Conservation (phyloP, 345 rosid species). For the Euphorbia tirucalli region DNA sequence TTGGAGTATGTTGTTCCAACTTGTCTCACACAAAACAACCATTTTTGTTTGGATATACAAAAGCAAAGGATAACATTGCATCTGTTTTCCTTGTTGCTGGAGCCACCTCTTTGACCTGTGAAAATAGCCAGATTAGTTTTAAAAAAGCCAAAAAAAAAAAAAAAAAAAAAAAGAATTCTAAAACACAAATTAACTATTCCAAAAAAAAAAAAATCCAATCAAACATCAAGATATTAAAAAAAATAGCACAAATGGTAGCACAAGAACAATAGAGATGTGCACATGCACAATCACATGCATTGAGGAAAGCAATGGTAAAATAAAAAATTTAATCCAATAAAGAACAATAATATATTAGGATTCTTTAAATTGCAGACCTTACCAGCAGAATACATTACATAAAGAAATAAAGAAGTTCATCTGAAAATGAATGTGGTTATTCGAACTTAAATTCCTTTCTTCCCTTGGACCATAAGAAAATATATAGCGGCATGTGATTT, state of each 20-base stretch:
- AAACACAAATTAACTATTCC: background rate
- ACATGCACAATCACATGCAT: no score
- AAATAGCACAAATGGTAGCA: background rate
- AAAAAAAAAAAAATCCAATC: background rate
- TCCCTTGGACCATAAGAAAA: no score
- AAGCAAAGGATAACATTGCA: constrained; percentile 83
- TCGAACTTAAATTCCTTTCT: no score
- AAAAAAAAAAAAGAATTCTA: no score
- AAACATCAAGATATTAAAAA: background rate
- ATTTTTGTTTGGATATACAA: constrained; percentile 76
- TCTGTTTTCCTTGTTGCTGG: constrained; percentile 86
- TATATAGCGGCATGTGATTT: no score
- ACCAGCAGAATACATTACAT: no score
- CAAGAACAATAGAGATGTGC: no score
- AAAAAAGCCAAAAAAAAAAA: background rate
- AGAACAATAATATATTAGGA: background rate
- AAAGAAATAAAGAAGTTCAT: no score
- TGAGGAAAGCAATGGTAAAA: no score
- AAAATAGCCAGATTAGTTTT: constrained; percentile 5
- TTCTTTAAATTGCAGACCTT: background rate
- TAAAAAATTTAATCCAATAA: no score
- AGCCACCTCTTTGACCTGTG: constrained; percentile 85
- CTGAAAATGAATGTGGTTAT: no score
- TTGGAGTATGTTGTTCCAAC: constrained; percentile 78
- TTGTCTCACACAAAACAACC: constrained; percentile 79